phyloP scores from a whole-genome alignment of 2,329 filamentous ascomycete species.

The Emergomyces pasteurianus region DNA sequence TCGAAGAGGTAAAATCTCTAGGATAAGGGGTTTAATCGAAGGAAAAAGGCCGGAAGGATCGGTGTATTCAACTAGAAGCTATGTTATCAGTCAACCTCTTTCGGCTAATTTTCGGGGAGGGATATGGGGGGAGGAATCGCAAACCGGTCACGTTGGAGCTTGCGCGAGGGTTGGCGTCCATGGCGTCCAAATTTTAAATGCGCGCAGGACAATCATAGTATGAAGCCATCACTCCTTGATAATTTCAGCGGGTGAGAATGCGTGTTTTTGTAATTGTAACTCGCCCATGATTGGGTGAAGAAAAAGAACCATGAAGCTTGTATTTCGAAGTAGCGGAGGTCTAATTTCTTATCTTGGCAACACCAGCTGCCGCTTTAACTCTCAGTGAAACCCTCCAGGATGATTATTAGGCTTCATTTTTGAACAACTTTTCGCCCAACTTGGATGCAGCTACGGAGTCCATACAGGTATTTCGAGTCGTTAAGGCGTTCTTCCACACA shows the following conservation, averaged over 20 bases:
- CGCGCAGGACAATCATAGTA: constrained; percentile 5
- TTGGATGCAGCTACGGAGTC: neutral
- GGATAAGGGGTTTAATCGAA: constrained; percentile 63
- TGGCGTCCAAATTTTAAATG: constrained; percentile 15
- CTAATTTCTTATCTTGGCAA: neutral
- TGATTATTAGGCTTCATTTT: no score
- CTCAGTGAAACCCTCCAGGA: no score
- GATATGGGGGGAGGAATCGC: constrained; percentile 6
- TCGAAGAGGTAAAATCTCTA: constrained; percentile 67
- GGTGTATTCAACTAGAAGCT: constrained; percentile 71
- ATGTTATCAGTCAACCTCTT: constrained; percentile 6
- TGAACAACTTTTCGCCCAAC: neutral
- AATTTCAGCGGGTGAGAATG: neutral
- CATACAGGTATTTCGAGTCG: neutral
- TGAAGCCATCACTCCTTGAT: neutral
- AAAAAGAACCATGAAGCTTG: neutral
- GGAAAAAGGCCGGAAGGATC: constrained; percentile 85
- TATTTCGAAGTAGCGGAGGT: neutral
- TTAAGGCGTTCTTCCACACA: neutral
- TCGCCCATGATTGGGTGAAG: neutral
- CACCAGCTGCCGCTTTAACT: neutral
- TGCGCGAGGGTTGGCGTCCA: constrained; percentile 35
- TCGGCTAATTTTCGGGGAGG: constrained; percentile 1
- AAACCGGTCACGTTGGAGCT: constrained; percentile 65
- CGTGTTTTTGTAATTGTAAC: neutral